Evolutionary conservation across 2,329 filamentous ascomycete species (phyloP), one percentile per base, ranked within the genome.

Genomic region (Sporothrix pseudoabietina): DNA sequence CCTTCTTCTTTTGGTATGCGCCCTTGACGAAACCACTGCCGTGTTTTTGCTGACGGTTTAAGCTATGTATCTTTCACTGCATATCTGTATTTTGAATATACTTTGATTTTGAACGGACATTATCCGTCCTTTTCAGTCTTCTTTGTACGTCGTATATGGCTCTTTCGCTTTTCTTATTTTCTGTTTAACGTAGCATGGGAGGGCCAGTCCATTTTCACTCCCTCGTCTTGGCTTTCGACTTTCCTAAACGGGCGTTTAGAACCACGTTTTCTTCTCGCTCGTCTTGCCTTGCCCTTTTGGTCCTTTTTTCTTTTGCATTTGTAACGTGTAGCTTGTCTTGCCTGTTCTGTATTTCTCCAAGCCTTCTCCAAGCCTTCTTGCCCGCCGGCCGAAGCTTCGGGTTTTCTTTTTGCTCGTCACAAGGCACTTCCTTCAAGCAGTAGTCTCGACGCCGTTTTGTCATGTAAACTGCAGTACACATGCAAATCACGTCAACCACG

Each of bases 221-320:
- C 12, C 52, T 35, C 35, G 14, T 26, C 69, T n/a, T 49, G 35
- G 54, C 49, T 44, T 49, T 55, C 26, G 32, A 44, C 68, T 70
- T 55, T 70, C 52, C 66, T 30, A 69, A 55, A 69, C 49, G 26
- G 47, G 65, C n/a, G 66, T 55, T 69, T 35, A 57, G n/a, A 54
- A 44, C 47, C 49, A 35, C 65, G 26, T 57, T 41, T 35, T 54
- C 16, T 55, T 49, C 44, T 32, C n/a, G 22, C 44, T 69, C 65
- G 35, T 69, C 65, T 55, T 55, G 52, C 26, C 52, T 22, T 22
- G 52, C 22, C 52, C 7, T 54, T 54, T 22, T 54, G 19, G 52
- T 54, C 22, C 52, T 47, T 39, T 44, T 57, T 26, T 32, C n/a
- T 9, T 47, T 61, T 8, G 16, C 26, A 30, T 57, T 57, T 30